Percentiles rank a stretch among this genome's conserved stretches.
These are phyloP conservation scores for Nymphaea thermarum DNA, from an alignment of 164 flowering plant species.

Conservation along the genomic window DNA sequence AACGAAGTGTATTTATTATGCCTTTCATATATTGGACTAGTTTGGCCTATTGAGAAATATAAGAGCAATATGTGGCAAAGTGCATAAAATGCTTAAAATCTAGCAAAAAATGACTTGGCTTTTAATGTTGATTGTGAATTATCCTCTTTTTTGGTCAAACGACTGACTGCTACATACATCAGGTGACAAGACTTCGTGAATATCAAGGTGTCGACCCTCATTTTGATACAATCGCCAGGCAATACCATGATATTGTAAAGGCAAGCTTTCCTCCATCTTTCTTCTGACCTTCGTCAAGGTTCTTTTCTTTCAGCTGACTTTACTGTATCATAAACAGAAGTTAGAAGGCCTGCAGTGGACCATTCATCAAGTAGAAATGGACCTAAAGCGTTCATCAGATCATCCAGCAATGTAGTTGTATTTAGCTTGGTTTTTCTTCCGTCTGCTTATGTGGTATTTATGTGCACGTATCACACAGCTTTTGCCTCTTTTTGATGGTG, in stretches of 20 bases:
- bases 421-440: too few relatives aligned
- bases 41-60: too few relatives aligned
- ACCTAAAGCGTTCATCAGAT: conserved; percentile 40
- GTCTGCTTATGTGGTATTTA: too few relatives aligned
- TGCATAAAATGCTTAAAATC: neutral
- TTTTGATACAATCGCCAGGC: conserved; percentile 82
- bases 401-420: conserved; percentile 1
- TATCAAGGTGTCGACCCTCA: conserved; percentile 98
- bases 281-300: neutral
- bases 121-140: neutral
- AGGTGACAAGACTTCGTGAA: conserved; percentile 85
- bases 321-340: conserved; percentile 40
- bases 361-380: conserved; percentile 92
- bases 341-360: conserved; percentile 95
- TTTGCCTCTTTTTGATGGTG: too few relatives aligned
- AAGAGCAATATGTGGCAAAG: too few relatives aligned
- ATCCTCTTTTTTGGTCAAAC: neutral
- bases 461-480: too few relatives aligned
- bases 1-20: too few relatives aligned
- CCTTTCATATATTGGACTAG: too few relatives aligned
- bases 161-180: neutral
- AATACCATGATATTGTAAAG: conserved; percentile 90
- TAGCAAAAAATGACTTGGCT: neutral
- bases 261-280: conserved; percentile 16
- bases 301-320: neutral